These are phyloP conservation scores for Obba rivulosa DNA, from an alignment of 768 basidiomycete genomes.

Conservation along the genomic window DNA sequence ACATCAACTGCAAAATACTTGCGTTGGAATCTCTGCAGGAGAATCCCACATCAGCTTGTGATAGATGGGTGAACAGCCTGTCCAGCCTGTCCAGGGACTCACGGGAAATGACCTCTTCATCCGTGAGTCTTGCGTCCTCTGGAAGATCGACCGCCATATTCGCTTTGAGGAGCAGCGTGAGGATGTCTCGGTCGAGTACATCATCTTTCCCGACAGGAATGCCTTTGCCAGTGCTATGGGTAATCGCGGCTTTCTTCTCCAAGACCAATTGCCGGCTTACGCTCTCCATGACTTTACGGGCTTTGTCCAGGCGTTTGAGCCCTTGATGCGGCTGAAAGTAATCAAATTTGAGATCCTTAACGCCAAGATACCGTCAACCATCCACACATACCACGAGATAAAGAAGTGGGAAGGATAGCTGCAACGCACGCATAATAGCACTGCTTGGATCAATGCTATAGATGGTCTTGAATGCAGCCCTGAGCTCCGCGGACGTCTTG, in stretches of 20 bases:
- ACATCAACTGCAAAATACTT: background rate
- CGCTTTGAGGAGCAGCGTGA: constrained; percentile 56
- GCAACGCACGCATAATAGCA: constrained; percentile 2
- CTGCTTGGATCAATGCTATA: constrained; percentile 7
- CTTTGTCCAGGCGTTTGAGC: constrained; percentile 3
- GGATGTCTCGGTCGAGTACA: constrained; percentile 43
- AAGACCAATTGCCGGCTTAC: constrained; percentile 26
- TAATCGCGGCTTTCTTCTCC: constrained; percentile 29
- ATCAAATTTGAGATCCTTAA: background rate
- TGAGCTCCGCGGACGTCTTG: constrained; percentile 24
- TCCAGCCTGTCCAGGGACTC: constrained; percentile 24
- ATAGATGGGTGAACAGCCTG: constrained; percentile 49
- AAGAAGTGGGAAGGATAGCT: constrained; percentile 16
- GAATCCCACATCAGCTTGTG: constrained; percentile 47
- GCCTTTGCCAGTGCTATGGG: constrained; percentile 22
- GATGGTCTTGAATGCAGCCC: constrained; percentile 22
- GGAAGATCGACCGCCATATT: constrained; percentile 60
- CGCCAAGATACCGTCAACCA: too few relatives aligned
- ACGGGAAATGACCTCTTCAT: constrained; percentile 58
- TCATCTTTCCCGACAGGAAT: constrained; percentile 29
- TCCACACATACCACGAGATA: constrained; percentile 16
- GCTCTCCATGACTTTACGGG: constrained; percentile 18
- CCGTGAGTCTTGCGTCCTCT: constrained; percentile 48
- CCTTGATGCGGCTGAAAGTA: constrained; percentile 5
- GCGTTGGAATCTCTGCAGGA: constrained; percentile 13